These are phyloP conservation scores for Stephanodiscus minutulus DNA, from an alignment of 108 stramenopile species.

Conservation along the genomic window DNA sequence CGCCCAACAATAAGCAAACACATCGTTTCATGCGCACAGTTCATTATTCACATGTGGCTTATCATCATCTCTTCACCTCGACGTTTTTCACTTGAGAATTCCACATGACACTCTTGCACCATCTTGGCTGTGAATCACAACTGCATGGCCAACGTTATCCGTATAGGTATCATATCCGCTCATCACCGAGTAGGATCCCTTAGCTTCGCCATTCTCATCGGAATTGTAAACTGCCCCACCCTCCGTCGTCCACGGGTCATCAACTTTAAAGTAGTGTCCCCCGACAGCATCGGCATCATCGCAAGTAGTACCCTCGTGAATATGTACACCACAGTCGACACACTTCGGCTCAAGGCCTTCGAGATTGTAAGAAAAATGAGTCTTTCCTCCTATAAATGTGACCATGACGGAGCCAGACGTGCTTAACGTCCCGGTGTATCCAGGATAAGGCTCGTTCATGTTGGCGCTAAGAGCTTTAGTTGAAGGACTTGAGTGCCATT, in stretches of 20 bases:
- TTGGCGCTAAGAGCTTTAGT: too few species aligned
- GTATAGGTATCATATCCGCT: conserved; percentile 19
- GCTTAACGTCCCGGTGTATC: not conserved
- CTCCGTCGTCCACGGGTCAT: conserved; percentile 13
- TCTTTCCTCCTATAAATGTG: not conserved
- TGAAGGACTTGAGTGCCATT: too few species aligned
- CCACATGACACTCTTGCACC: conserved; percentile 40
- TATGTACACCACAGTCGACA: conserved; percentile 45
- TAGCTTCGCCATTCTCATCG: conserved; percentile 14
- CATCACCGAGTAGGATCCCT: not conserved
- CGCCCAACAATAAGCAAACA: too few species aligned
- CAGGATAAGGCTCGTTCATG: conserved; percentile 3
- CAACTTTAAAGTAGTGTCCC: conserved; percentile 34
- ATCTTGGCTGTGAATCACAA: conserved; percentile 35
- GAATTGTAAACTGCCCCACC: conserved; percentile 18
- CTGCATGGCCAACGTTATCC: conserved; percentile 29
- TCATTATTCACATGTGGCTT: not conserved
- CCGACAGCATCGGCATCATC: conserved; percentile 22
- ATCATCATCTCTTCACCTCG: not conserved
- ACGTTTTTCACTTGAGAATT: conserved; percentile 4
- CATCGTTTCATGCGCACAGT: too few species aligned
- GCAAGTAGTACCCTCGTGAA: conserved; percentile 40
- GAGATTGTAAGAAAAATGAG: not conserved
- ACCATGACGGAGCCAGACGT: not conserved
- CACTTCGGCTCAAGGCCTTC: conserved; percentile 6